Base-by-base conservation (phyloP, 768 basidiomycete species). In the Imleria badia region DNA sequence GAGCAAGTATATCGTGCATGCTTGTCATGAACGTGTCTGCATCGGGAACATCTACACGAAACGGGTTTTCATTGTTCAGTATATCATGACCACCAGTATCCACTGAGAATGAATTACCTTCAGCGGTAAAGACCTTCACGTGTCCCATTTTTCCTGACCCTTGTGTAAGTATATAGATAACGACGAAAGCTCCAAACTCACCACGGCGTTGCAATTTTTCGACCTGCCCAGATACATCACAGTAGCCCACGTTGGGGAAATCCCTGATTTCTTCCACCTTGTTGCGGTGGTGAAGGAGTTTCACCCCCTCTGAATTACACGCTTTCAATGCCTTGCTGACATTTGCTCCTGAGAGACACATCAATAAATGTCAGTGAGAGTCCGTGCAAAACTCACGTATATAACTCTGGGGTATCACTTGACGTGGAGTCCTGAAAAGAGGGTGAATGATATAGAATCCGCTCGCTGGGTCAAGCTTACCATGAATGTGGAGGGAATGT, bases 1-100 rank as follows among this genome's bases (percentile, higher is more conserved):
- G 81, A 30, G 79, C 78, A 15, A 90, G 71, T 0, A 76, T 65
- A 15, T 82, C 78, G 29, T 70, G 70, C 61, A 86, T 83, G 23
- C 65, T 69, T 55, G 26, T 14, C 53, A 89, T 70, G 50, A 88
- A 76, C 4, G 68, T 67, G 23, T 75, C 64, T 15, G 75, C 71
- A 22, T 31, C 26, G 12, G 23, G 23, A 19, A 48, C 47, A 48
- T 38, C 47, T 48, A 26, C 23, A 35, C 5, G 15, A 9, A 26
- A 36, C 23, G 11, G 11, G 6, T 26, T 17, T n/a, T 11, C 10
- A 26, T 23, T 15, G n/a, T 36, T 39, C 26, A 31, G 29, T 22
- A n/a, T 29, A 11, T 20, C 29, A 31, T 9, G 15, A 22, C 19
- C 17, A 15, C 36, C n/a, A n/a, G n/a, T n/a, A n/a, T n/a, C n/a